These are phyloP conservation scores for Avena atlantica DNA, from an alignment of 176 grass and related monocot genomes.

Conservation along the genomic window DNA sequence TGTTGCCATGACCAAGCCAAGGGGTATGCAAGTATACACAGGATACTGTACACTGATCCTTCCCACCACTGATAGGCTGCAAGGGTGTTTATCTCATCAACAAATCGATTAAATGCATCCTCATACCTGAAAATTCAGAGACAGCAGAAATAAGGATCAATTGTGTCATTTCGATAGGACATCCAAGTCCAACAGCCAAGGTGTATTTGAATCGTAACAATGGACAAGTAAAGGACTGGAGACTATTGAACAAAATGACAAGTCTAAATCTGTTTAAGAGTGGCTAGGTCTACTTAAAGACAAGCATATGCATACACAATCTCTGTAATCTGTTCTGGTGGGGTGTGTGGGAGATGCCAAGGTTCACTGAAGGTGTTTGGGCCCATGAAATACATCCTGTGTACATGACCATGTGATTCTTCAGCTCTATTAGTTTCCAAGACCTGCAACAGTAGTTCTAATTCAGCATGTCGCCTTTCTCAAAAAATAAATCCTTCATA, in stretches of 20 bases:
- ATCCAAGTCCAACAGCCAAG: constrained; percentile 4
- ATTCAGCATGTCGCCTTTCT: background rate
- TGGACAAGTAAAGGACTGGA: background rate
- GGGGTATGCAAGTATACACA: constrained; percentile 83
- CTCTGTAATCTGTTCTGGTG: constrained; percentile 88
- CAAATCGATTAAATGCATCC: constrained; percentile 93
- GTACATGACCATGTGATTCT: constrained; percentile 95
- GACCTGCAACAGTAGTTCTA: constrained; percentile 64
- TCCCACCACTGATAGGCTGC: constrained; percentile 99
- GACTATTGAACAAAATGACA: constrained; percentile 30
- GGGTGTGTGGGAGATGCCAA: constrained; percentile 94
- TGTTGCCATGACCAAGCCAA: constrained; percentile 99
- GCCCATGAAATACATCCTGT: constrained; percentile 99
- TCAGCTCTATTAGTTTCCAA: constrained; percentile 98
- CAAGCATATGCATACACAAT: constrained; percentile 82
- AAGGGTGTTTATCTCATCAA: constrained; percentile 96
- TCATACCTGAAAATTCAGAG: constrained; percentile 66
- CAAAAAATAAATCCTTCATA: background rate
- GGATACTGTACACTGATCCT: constrained; percentile 86
- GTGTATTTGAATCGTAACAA: constrained; percentile 17
- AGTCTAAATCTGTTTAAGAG: constrained; percentile 23
- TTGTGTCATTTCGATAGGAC: constrained; percentile 21
- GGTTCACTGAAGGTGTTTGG: constrained; percentile 97
- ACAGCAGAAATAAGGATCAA: constrained; percentile 30
- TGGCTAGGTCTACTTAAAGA: constrained; percentile 18